Evolutionary conservation across 2,329 filamentous ascomycete species (phyloP).

Genomic region (Paracamarosporium sp.): DNA sequence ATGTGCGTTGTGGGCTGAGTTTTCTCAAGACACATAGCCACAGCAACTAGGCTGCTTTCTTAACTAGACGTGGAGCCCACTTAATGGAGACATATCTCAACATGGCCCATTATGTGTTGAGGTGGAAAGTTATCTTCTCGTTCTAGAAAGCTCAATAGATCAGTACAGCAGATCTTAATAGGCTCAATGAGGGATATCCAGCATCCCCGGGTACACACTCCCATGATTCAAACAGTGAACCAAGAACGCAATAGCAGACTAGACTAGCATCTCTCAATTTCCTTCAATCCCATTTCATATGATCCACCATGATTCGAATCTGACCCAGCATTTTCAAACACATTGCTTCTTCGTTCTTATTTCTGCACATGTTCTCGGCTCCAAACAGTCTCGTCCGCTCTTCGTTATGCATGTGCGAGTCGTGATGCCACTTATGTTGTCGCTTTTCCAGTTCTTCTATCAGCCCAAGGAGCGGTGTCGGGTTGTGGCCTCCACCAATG

Average conservation of each 20-base stretch:
- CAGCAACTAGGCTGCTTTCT: neutral
- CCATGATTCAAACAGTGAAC: neutral
- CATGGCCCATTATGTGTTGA: neutral
- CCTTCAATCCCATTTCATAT: constrained; percentile 23
- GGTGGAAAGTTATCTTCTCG: neutral
- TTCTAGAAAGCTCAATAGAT: neutral
- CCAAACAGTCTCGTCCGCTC: constrained; percentile 32
- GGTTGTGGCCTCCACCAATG: constrained; percentile 42
- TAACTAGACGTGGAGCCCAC: neutral
- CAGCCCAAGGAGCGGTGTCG: constrained; percentile 40
- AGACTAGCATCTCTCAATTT: neutral
- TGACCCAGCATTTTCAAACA: constrained; percentile 20
- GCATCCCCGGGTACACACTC: neutral
- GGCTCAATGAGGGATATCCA: constrained; percentile 1
- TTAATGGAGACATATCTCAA: neutral
- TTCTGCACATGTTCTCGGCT: constrained; percentile 9
- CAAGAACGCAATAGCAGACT: too few relatives aligned
- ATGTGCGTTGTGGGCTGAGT: neutral
- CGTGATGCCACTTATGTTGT: constrained; percentile 51
- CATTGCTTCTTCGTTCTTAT: constrained; percentile 11
- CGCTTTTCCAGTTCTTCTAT: constrained; percentile 49
- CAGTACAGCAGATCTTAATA: neutral
- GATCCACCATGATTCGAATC: constrained; percentile 18
- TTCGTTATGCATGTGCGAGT: constrained; percentile 15
- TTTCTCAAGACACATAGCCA: neutral